These are phyloP conservation scores for Paspalum vaginatum DNA, from an alignment of 176 grass and related monocot genomes.

Conservation along the genomic window DNA sequence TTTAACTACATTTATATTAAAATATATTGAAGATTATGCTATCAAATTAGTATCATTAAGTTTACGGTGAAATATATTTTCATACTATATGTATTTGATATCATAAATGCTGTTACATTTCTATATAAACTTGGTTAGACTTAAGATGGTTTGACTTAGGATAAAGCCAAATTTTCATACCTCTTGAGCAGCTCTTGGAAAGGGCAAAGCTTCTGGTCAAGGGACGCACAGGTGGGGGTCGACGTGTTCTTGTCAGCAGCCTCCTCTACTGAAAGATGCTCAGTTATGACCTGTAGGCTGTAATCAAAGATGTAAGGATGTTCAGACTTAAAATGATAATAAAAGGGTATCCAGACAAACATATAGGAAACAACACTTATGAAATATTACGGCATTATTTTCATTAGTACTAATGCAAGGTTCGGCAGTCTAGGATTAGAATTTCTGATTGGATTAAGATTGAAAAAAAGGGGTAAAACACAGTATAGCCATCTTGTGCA, in stretches of 20 bases:
- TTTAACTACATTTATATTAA: no score
- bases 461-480: slow-evolving; percentile 28
- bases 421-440: background rate
- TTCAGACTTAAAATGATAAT: slow-evolving; percentile 26
- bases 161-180: no score
- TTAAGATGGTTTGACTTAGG: no score
- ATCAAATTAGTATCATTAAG: no score
- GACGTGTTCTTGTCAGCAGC: slow-evolving; percentile 69
- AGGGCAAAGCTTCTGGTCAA: no score
- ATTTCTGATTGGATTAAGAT: background rate
- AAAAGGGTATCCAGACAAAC: slow-evolving; percentile 20
- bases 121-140: no score
- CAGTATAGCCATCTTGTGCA: background rate
- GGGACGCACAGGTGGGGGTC: no score
- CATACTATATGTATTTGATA: no score
- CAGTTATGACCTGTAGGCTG: slow-evolving; percentile 89
- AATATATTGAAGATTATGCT: no score
- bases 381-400: slow-evolving; percentile 4
- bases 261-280: slow-evolving; percentile 92
- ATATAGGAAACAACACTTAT: background rate
- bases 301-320: slow-evolving; percentile 23
- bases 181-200: no score
- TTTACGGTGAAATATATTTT: no score
- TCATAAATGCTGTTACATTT: no score
- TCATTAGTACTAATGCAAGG: background rate